These are phyloP conservation scores for Blastomyces percursus DNA, from an alignment of 2,329 filamentous ascomycete species.

Conservation along the genomic window DNA sequence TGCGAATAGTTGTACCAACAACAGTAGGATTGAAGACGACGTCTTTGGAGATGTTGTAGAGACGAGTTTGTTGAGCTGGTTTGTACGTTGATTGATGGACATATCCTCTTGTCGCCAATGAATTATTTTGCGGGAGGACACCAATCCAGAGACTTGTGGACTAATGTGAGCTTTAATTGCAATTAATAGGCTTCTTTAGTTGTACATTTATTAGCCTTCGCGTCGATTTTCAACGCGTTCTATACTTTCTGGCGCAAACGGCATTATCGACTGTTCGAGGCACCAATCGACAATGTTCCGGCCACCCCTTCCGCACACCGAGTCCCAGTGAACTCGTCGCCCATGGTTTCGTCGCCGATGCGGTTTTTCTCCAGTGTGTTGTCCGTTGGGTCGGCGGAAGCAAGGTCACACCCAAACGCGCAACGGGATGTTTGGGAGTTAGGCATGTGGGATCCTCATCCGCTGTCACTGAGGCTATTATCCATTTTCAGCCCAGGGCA, in stretches of 20 bases:
- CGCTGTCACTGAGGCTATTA: conserved; percentile 69
- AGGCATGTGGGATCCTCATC: conserved; percentile 83
- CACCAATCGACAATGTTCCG: conserved; percentile 62
- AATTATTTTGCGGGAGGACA: not conserved
- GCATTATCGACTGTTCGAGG: conserved; percentile 85
- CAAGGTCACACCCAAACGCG: conserved; percentile 64
- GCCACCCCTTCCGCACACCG: conserved; percentile 77
- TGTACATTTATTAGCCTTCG: conserved; percentile 55
- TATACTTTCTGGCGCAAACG: conserved; percentile 74
- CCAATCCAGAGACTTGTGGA: conserved; percentile 5
- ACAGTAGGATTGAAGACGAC: conserved; percentile 54
- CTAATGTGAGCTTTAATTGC: conserved; percentile 9
- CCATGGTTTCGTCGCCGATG: conserved; percentile 65
- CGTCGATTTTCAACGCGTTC: conserved; percentile 65
- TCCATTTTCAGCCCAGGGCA: conserved; percentile 90
- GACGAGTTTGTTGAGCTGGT: conserved; percentile 57
- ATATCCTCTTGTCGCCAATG: not conserved
- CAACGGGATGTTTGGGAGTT: conserved; percentile 89
- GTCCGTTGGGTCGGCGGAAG: conserved; percentile 59
- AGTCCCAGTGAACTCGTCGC: conserved; percentile 78
- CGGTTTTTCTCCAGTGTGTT: conserved; percentile 61
- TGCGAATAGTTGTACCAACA: conserved; percentile 55
- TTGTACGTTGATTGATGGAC: conserved; percentile 38
- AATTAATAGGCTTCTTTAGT: conserved; percentile 51
- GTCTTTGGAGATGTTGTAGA: conserved; percentile 64